These are phyloP conservation scores for Magnusiomyces tetraspermus DNA, from an alignment of 1,139 yeast species.

Conservation along the genomic window DNA sequence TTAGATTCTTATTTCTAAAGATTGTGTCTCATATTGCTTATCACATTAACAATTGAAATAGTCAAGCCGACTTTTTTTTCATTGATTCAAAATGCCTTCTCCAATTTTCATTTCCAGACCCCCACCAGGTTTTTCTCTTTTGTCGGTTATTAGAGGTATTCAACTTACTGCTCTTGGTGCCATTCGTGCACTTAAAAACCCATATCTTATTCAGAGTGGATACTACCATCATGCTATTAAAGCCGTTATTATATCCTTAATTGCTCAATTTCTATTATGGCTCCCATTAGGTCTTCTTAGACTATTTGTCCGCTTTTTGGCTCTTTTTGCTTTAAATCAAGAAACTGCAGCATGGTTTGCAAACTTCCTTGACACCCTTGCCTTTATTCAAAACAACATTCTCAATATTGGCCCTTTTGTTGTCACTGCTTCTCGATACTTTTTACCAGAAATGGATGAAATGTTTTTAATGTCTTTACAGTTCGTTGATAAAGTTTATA, in stretches of 20 bases:
- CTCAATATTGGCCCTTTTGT: constrained; percentile 40
- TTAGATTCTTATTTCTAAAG: too few relatives aligned
- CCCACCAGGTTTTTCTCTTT: constrained; percentile 40
- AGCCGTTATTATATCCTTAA: constrained; percentile 34
- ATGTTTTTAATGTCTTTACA: constrained; percentile 26
- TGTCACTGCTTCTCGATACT: constrained; percentile 35
- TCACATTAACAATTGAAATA: neutral
- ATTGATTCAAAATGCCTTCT: constrained; percentile 35
- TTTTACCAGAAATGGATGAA: constrained; percentile 33
- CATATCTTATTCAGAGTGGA: constrained; percentile 31
- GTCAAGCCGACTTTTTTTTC: neutral
- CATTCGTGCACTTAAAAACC: constrained; percentile 43
- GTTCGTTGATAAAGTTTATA: constrained; percentile 37
- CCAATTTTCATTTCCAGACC: constrained; percentile 44
- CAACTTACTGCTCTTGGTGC: constrained; percentile 45
- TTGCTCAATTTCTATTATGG: constrained; percentile 35
- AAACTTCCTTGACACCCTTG: constrained; percentile 22
- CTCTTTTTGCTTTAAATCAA: constrained; percentile 7
- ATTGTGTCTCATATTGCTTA: too few relatives aligned
- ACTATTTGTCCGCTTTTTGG: constrained; percentile 16
- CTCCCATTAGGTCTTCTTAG: constrained; percentile 29
- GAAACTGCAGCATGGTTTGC: constrained; percentile 12
- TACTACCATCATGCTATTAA: constrained; percentile 33
- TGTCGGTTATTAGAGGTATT: constrained; percentile 44
- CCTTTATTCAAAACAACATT: constrained; percentile 34